These are phyloP conservation scores for Penicillium goetzii DNA, from an alignment of 495 filamentous ascomycete genomes.

Conservation along the genomic window DNA sequence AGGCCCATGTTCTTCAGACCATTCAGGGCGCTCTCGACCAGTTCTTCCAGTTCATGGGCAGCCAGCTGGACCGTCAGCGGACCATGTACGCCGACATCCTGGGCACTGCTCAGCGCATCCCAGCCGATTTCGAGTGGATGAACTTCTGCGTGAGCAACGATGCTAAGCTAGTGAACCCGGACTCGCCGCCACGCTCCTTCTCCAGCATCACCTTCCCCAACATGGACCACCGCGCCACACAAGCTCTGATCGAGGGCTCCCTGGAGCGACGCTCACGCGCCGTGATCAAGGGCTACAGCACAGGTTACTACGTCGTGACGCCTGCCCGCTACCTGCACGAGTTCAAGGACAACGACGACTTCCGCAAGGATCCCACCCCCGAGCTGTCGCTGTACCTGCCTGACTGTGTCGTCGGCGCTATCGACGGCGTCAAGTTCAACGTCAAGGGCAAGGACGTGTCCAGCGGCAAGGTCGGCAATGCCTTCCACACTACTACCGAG, in stretches of 20 bases:
- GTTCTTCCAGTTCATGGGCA: slow-evolving; percentile 75
- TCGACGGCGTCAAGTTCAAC: slow-evolving; percentile 82
- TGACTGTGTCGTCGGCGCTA: slow-evolving; percentile 78
- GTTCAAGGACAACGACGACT: slow-evolving; percentile 90
- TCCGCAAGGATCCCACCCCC: slow-evolving; percentile 76
- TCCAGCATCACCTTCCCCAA: slow-evolving; percentile 81
- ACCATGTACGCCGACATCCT: slow-evolving; percentile 84
- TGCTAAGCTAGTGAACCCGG: slow-evolving; percentile 77
- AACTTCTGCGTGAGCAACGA: slow-evolving; percentile 73
- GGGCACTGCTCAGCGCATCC: slow-evolving; percentile 72
- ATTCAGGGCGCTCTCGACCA: slow-evolving; percentile 79
- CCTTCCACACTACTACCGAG: slow-evolving; percentile 65
- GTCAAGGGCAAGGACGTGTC: slow-evolving; percentile 90
- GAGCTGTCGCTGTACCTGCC: slow-evolving; percentile 91
- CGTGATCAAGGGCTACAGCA: slow-evolving; percentile 74
- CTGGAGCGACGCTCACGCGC: slow-evolving; percentile 86
- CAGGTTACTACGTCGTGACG: slow-evolving; percentile 88
- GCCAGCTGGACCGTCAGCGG: slow-evolving; percentile 79
- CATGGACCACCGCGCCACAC: slow-evolving; percentile 77
- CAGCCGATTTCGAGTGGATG: slow-evolving; percentile 91
- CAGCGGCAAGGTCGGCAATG: slow-evolving; percentile 61
- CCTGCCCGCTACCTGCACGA: slow-evolving; percentile 87
- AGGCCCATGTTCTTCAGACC: slow-evolving; percentile 80
- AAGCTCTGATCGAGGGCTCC: slow-evolving; percentile 81
- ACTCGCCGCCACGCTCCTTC: slow-evolving; percentile 69